These are phyloP conservation scores for Apiospora saccharicola DNA, from an alignment of 2,329 filamentous ascomycete species.

Conservation along the genomic window DNA sequence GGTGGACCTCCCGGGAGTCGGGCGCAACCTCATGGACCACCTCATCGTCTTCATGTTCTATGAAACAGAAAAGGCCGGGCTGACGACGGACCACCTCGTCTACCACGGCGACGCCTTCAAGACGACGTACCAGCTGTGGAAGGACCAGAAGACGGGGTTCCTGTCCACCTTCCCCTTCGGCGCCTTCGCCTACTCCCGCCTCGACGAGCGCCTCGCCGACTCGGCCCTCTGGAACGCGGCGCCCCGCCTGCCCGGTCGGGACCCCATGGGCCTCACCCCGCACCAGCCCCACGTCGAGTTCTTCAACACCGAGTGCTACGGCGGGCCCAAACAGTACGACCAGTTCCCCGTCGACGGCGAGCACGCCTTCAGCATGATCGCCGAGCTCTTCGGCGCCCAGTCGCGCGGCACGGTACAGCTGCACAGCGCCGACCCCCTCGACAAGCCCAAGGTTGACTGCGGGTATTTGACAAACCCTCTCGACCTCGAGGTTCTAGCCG, in stretches of 20 bases:
- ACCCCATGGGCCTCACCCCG: slow-evolving; percentile 67
- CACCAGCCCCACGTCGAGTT: slow-evolving; percentile 68
- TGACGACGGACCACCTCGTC: slow-evolving; percentile 62
- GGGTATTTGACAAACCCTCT: slow-evolving; percentile 65
- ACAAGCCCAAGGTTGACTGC: slow-evolving; percentile 64
- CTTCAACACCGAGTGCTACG: slow-evolving; percentile 69
- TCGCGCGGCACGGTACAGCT: slow-evolving; percentile 64
- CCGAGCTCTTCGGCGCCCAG: slow-evolving; percentile 63
- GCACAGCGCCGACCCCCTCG: slow-evolving; percentile 53
- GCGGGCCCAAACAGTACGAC: slow-evolving; percentile 64
- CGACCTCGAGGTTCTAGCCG: slow-evolving; percentile 65
- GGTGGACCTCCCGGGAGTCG: slow-evolving; percentile 35
- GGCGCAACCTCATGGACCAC: slow-evolving; percentile 30
- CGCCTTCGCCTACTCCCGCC: slow-evolving; percentile 66
- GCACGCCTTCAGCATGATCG: slow-evolving; percentile 64
- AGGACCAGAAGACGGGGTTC: slow-evolving; percentile 64
- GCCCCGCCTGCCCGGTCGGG: slow-evolving; percentile 56
- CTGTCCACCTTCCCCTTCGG: slow-evolving; percentile 70
- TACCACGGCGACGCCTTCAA: slow-evolving; percentile 61
- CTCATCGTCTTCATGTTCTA: slow-evolving; percentile 68
- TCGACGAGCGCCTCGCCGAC: slow-evolving; percentile 65
- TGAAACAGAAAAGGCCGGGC: slow-evolving; percentile 57
- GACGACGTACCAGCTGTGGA: slow-evolving; percentile 61
- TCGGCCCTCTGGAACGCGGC: slow-evolving; percentile 62
- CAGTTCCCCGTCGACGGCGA: slow-evolving; percentile 60